phyloP scores from a whole-genome alignment of 2,329 filamentous ascomycete genomes.

The Pseudogymnoascus sp. region DNA sequence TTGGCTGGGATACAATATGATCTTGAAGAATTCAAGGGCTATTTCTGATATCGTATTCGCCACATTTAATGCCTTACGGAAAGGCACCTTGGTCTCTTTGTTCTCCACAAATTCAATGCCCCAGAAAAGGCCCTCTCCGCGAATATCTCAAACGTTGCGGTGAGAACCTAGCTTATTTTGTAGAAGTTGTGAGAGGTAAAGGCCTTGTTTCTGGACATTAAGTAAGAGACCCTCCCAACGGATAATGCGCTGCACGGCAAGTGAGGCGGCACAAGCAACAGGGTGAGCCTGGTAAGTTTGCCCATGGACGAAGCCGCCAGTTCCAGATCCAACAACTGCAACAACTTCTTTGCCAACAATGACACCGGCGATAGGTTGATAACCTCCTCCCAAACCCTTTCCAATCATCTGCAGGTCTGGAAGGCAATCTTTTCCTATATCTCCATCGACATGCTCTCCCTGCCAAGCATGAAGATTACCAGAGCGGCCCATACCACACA shows the following conservation, averaged over 20 bases:
- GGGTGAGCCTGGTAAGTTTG: conserved; percentile 59
- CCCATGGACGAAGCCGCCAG: conserved; percentile 24
- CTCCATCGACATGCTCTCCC: conserved; percentile 35
- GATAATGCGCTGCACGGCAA: conserved; percentile 56
- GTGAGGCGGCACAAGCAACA: conserved; percentile 49
- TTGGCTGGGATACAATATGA: conserved; percentile 51
- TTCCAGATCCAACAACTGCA: conserved; percentile 24
- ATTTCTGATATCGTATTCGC: conserved; percentile 44
- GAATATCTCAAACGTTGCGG: conserved; percentile 50
- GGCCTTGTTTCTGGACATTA: conserved; percentile 50
- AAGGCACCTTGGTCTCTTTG: conserved; percentile 42
- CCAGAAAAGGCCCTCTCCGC: conserved; percentile 54
- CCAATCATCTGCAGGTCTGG: conserved; percentile 61
- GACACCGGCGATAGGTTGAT: conserved; percentile 52
- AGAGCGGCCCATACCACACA: conserved; percentile 49
- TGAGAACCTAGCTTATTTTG: conserved; percentile 36
- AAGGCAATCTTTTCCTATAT: conserved; percentile 18
- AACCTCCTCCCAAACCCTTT: conserved; percentile 59
- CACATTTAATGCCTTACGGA: conserved; percentile 36
- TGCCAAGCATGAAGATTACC: conserved; percentile 51
- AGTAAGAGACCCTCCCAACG: conserved; percentile 47
- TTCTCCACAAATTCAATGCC: conserved; percentile 47
- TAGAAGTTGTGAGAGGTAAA: conserved; percentile 38
- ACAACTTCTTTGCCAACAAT: conserved; percentile 47
- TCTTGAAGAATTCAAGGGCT: conserved; percentile 31